phyloP scores from a whole-genome alignment of 331 rosid species.

The Malus hybrid region DNA sequence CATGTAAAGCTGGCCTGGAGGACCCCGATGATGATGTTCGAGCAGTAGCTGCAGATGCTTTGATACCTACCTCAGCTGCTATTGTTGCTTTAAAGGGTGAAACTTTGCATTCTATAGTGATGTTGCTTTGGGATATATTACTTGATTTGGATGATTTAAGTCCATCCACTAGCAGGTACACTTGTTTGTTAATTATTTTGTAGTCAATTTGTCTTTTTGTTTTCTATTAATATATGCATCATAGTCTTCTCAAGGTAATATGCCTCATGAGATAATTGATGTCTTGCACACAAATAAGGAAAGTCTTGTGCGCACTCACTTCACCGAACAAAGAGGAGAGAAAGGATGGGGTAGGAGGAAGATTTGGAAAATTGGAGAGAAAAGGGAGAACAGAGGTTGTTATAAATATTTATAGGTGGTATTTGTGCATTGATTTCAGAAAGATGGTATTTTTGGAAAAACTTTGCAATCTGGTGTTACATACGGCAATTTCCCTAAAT shows the following conservation, averaged over 20 bases:
- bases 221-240: not conserved
- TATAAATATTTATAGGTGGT: not conserved
- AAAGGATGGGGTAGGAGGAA: not conserved
- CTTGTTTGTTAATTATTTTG: not conserved
- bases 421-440: not conserved
- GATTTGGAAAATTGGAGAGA: not conserved
- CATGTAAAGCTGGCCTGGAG: conserved; percentile 91
- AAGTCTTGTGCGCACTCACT: not conserved
- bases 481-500: not conserved
- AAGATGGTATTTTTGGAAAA: not conserved
- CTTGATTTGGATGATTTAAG: conserved; percentile 99
- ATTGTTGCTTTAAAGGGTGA: conserved; percentile 76
- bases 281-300: not conserved
- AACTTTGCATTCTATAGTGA: conserved; percentile 74
- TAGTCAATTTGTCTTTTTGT: not conserved
- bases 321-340: not conserved
- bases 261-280: not conserved
- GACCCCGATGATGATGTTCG: conserved; percentile 98
- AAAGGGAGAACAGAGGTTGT: not conserved
- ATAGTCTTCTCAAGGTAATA: not conserved
- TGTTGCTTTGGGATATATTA: conserved; percentile 91
- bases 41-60: conserved; percentile 98
- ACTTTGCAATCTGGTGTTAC: not conserved
- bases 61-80: conserved; percentile 80
- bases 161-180: conserved; percentile 97